Evolutionary conservation across 345 rosid species (phyloP), one percentile per base, ranked within the genome.

Genomic region (Aegle marmelos): DNA sequence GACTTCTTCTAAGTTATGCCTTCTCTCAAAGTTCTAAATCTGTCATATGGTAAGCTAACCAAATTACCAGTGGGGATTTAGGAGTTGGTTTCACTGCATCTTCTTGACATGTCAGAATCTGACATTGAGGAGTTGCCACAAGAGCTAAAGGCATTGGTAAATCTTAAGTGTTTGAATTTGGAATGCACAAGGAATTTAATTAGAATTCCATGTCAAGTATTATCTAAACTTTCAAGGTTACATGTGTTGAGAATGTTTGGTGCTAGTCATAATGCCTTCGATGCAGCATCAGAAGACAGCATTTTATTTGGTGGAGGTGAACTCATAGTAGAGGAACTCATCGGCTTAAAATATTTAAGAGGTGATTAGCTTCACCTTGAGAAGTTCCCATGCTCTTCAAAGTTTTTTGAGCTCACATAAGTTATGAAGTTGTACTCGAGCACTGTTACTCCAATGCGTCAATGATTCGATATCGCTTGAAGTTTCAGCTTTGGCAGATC

Each of bases 11-110:
- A 65, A 4, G 76, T 50, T 14, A 76, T 56, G 82, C 79, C 71
- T 28, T 36, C 73, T 16, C 66, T 89, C 60, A 80, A 22, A 48
- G 79, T 87, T 57, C 9, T 88, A 25, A 86, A 82, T 71, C 54
- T 89, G 68, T 83, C 83, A 2, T 0, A 85, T 34, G 0, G 4
- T 5, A 4, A 6, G 0, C 34, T 83, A 14, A 45, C 6, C 2
- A 61, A 77, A 30, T 54, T 89, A n/a, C 86, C 90, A 0, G 70
- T 48, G 27, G 84, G 77, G 31, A 75, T 84, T n/a, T 50, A 70
- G 13, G 11, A 58, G 13, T 1, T 83, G 9, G 30, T 19, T 33
- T 81, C 70, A 66, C 50, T 45, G 16, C 50, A 45, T 10, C 50
- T 2, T 45, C 50, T 45, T 45, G 50, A 45, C 0, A 16, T 75